Base-by-base conservation (phyloP, 2,329 filamentous ascomycete species). In the Didymella segeticola region DNA sequence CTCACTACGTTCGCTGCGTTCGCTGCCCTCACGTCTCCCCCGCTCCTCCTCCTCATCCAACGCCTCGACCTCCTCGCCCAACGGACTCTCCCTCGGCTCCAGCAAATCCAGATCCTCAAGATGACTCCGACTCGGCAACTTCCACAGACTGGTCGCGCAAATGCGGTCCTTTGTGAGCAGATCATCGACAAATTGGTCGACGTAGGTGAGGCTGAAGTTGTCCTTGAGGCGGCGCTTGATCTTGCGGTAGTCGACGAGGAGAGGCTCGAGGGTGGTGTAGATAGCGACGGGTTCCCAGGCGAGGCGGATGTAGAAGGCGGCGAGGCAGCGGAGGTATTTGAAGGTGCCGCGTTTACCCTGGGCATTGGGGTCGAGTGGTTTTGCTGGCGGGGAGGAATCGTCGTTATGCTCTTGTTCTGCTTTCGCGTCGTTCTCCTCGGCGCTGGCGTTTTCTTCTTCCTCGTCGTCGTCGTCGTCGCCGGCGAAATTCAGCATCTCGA, bases 181-280 rank as follows among this genome's bases (percentile, higher is more conserved):
- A 57, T 97, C 92, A 73, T 99, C 95, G 49, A 98, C 86, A 73
- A 99, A 98, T 65, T 93, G 88, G 75, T 99, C 95, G 76, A 99
- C 81, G 68, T 85, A 89, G 2, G 91, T 95, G 64, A 99, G 74
- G 11, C 79, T 82, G 59, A 90, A 93, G 1, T 90, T 89, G 23
- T 86, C 85, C 60, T 91, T 85, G 12, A 87, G 89, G 64, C 89
- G 84, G 56, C 91, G 80, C 74, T 89, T 86, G 75, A 99, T 71
- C 78, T 98, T 99, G 63, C 95, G 81, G 61, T 85, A 83, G 71
- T 99, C 95, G 57, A 86, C 85, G 43, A 99, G 78, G 52, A 90
- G 87, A 23, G 91, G 91, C 78, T 99, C 95, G 36, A 99, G 79
- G 14, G 85, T 85, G 52, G 77, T 78, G 75, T 93, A 96, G 4